Evolutionary conservation across 805 yeast species (phyloP).

Genomic region (Alloascoidea hylecoeti): DNA sequence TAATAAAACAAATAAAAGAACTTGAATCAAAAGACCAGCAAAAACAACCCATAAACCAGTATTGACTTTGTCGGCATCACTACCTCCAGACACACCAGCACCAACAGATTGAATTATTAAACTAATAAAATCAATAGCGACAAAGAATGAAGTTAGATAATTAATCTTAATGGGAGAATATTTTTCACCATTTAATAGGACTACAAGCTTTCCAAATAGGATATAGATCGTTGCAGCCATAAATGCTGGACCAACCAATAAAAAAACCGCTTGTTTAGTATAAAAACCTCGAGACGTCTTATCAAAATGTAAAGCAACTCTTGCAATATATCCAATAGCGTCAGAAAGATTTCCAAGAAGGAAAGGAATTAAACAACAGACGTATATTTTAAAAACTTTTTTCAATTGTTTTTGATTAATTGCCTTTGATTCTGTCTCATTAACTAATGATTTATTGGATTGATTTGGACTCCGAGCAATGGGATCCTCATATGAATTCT

Average conservation of each 20-base stretch:
- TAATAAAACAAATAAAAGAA: conserved; percentile 17
- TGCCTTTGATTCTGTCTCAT: no score
- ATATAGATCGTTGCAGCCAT: conserved; percentile 13
- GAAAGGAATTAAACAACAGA: no score
- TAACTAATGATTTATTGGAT: no score
- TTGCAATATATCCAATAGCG: no score
- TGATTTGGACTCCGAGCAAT: no score
- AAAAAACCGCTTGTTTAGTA: conserved; percentile 8
- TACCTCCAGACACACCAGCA: no score
- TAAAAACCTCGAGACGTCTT: conserved; percentile 2
- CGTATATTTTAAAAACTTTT: no score
- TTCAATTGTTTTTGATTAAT: no score
- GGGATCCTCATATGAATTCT: no score
- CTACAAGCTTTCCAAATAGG: conserved; percentile 9
- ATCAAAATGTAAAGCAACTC: no score
- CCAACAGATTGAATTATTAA: conserved; percentile 12
- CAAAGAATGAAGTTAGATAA: conserved; percentile 11
- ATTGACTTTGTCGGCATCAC: no score
- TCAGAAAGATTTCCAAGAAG: no score
- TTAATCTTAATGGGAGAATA: conserved; percentile 5
- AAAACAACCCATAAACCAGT: conserved; percentile 14
- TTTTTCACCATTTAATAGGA: conserved; percentile 6
- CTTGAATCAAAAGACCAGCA: conserved; percentile 19
- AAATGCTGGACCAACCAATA: conserved; percentile 12
- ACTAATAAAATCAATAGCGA: conserved; percentile 12